Conservation (phyloP, 805 yeast species). For the Candida incommunis region DNA sequence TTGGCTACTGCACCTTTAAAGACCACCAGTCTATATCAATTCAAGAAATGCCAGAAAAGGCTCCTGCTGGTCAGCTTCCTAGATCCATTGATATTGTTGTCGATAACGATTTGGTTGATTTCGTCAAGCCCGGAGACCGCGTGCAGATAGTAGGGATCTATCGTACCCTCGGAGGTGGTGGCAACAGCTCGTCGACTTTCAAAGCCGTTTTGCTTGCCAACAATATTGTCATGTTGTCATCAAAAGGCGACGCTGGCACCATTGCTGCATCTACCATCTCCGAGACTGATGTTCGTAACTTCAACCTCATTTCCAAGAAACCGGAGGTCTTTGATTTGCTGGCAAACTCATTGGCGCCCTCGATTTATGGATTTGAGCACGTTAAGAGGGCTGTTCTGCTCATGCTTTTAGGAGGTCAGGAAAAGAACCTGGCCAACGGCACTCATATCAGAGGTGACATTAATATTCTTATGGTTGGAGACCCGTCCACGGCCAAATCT, state of each 20-base stretch:
- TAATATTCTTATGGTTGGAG: conserved; percentile 93
- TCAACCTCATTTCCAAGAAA: conserved; percentile 62
- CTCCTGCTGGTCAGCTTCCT: conserved; percentile 97
- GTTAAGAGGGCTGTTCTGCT: conserved; percentile 83
- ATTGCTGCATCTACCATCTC: conserved; percentile 50
- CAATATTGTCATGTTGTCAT: conserved; percentile 77
- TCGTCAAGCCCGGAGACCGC: conserved; percentile 90
- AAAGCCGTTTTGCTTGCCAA: conserved; percentile 75
- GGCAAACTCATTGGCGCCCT: conserved; percentile 84
- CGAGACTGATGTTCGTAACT: conserved; percentile 73
- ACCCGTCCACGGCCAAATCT: conserved; percentile 96
- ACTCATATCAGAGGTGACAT: conserved; percentile 97
- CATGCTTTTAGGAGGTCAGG: conserved; percentile 88
- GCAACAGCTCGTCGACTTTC: conserved; percentile 48
- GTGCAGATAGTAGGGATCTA: conserved; percentile 89
- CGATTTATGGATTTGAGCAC: conserved; percentile 84
- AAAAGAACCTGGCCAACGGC: conserved; percentile 86
- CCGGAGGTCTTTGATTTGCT: conserved; percentile 62
- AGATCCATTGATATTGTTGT: conserved; percentile 83
- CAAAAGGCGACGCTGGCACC: conserved; percentile 76
- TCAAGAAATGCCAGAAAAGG: conserved; percentile 95
- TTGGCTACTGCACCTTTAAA: conserved; percentile 80
- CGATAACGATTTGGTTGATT: conserved; percentile 89
- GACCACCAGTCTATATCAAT: conserved; percentile 90
- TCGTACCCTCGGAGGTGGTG: conserved; percentile 72